Evolutionary conservation across 768 basidiomycete genomes (phyloP).

Genomic region (Podaxis sp.): DNA sequence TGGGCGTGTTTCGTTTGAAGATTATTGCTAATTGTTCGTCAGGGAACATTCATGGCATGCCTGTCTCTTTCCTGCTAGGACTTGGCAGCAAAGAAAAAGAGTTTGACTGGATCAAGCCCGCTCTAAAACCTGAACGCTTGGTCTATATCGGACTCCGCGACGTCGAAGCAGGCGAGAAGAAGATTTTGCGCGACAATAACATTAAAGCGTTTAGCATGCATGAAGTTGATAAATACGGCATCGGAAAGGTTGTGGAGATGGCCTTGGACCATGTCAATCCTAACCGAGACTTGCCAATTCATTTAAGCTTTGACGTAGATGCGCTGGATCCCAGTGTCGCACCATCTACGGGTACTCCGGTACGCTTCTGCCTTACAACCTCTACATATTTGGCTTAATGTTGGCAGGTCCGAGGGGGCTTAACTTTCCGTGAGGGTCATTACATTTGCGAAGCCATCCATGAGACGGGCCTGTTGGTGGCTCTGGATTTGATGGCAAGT

Average conservation of each 20-base stretch:
- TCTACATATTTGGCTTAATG: constrained; percentile 3
- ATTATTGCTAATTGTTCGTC: constrained; percentile 10
- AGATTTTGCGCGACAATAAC: constrained; percentile 73
- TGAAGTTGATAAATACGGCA: constrained; percentile 88
- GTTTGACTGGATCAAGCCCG: constrained; percentile 57
- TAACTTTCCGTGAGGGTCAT: constrained; percentile 98
- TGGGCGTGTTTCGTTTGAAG: constrained; percentile 13
- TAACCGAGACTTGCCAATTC: constrained; percentile 79
- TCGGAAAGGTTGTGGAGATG: constrained; percentile 94
- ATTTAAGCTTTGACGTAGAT: constrained; percentile 96
- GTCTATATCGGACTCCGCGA: constrained; percentile 99
- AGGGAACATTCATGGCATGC: constrained; percentile 99
- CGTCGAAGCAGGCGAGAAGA: constrained; percentile 86
- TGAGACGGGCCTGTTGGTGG: constrained; percentile 91
- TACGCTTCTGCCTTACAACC: constrained; percentile 31
- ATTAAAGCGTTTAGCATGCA: constrained; percentile 94
- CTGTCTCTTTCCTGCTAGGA: constrained; percentile 87
- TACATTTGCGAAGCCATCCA: constrained; percentile 93
- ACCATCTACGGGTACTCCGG: constrained; percentile 93
- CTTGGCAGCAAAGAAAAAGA: constrained; percentile 45
- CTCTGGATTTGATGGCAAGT: constrained; percentile 89
- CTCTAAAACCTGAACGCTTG: constrained; percentile 69
- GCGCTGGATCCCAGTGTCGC: constrained; percentile 93
- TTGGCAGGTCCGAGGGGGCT: constrained; percentile 81
- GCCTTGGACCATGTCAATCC: constrained; percentile 94